Evolutionary conservation across 257 asterid species (phyloP).

Genomic region (Nicotiana sylvestris): DNA sequence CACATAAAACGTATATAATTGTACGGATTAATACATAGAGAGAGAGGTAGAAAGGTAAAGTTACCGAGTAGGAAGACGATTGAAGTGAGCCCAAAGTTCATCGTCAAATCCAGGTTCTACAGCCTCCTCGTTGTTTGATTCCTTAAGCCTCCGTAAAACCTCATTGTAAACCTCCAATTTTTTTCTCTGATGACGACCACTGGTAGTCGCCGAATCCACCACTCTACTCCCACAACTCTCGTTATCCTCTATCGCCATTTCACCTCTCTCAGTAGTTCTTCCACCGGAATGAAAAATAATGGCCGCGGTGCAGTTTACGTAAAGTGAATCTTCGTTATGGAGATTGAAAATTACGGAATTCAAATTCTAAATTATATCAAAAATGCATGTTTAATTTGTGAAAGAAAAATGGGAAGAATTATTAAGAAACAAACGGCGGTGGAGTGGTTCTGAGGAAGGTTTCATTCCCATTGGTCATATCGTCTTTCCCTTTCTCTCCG

Average conservation of each 20-base stretch:
- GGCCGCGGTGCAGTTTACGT: neutral
- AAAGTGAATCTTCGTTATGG: conserved; percentile 6
- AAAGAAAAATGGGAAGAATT: too few relatives aligned
- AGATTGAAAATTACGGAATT: neutral
- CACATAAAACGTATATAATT: neutral
- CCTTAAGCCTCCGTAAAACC: conserved; percentile 86
- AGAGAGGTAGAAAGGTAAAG: conserved; percentile 6
- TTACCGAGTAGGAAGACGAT: conserved; percentile 87
- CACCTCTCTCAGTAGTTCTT: neutral
- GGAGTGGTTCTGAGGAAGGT: neutral
- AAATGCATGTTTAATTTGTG: neutral
- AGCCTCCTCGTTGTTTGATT: conserved; percentile 56
- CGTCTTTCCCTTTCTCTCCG: neutral
- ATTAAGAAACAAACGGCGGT: neutral
- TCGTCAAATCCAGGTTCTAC: conserved; percentile 67
- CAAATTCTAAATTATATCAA: neutral
- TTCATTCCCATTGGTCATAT: neutral
- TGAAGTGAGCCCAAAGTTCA: conserved; percentile 88
- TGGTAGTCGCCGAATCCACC: conserved; percentile 46
- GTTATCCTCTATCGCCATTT: conserved; percentile 81
- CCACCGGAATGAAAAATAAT: neutral
- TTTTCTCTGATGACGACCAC: conserved; percentile 45
- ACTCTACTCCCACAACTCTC: conserved; percentile 81
- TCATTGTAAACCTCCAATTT: conserved; percentile 82
- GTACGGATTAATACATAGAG: neutral